phyloP scores from a whole-genome alignment of 768 basidiomycete species.

The Gloeostereum incarnatum region DNA sequence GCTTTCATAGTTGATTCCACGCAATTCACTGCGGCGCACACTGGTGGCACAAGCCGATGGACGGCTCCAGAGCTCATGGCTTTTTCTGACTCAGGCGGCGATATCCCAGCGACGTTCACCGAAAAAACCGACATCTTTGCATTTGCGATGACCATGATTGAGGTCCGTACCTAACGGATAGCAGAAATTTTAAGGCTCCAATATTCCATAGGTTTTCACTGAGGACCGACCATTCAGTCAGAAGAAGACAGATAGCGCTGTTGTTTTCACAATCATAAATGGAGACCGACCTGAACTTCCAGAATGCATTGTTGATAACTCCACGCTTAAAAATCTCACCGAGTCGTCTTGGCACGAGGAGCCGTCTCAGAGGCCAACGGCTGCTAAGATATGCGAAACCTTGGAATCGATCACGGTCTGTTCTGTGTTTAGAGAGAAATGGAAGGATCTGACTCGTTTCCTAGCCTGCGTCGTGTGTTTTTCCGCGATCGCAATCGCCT shows the following conservation, averaged over 20 bases:
- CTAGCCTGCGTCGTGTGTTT: too few relatives aligned
- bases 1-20: slow-evolving; percentile 12
- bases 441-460: too few relatives aligned
- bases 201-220: slow-evolving; percentile 11
- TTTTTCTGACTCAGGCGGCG: slow-evolving; percentile 9
- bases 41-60: slow-evolving; percentile 18
- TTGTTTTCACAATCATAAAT: slow-evolving; percentile 13
- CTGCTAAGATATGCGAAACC: not conserved
- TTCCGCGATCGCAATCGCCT: too few relatives aligned
- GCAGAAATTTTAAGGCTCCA: not conserved
- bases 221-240: slow-evolving; percentile 11
- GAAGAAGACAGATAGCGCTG: slow-evolving; percentile 14
- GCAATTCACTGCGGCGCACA: slow-evolving; percentile 15
- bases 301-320: slow-evolving; percentile 3
- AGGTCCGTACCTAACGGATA: slow-evolving; percentile 10
- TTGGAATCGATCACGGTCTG: too few relatives aligned
- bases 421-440: too few relatives aligned
- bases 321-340: slow-evolving; percentile 7
- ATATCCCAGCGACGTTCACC: slow-evolving; percentile 6
- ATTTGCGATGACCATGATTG: slow-evolving; percentile 18
- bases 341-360: slow-evolving; percentile 10
- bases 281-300: slow-evolving; percentile 12
- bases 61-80: slow-evolving; percentile 21
- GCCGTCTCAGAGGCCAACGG: slow-evolving; percentile 9
- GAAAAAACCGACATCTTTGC: slow-evolving; percentile 16